Evolutionary conservation across 2,329 filamentous ascomycete species (phyloP), one percentile per base, ranked within the genome.

Genomic region (Penicillium nordicum): DNA sequence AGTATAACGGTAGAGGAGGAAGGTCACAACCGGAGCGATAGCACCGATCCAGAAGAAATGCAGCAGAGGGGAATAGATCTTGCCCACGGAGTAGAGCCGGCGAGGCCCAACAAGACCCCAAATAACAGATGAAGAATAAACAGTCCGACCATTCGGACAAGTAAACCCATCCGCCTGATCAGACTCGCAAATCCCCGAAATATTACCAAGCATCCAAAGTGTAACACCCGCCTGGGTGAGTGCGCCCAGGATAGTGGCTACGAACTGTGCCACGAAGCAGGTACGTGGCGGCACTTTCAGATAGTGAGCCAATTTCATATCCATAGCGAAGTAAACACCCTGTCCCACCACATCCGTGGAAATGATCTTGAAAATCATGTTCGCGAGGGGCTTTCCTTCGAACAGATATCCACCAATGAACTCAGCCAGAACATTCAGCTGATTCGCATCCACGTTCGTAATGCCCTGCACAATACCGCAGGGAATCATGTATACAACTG

Each of bases 11-110:
- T 68, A 69, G 30, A 69, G 25, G 1, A 64, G 36, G 54, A 58
- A 67, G 1, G 64, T 67, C 23, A 66, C 29, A 1, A 67, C 14
- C 0, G 64, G 65, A 8, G 58, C 55, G 14, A 50, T 63, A 63
- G 74, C 71, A 9, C 76, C 80, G 23, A 82, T 78, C 76, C 78
- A 81, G 70, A 82, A 82, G 63, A 82, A 80, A 58, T 81, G 78
- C 18, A 81, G 65, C 23, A 82, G 67, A 0, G 71, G 65, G 3
- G 74, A 76, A 63, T 82, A 82, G 41, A 81, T 79, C 47, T 72
- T 69, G 5, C 79, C 79, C 14, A 69, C 69, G 5, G 74, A 77
- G 67, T 80, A 82, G 2, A 82, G 71, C 14, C 80, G 73, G 1
- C 71, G 69, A 0, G 81, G 81, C 1, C 81, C 81, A 16, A 83